phyloP scores from a whole-genome alignment of 2,329 filamentous ascomycete species.

The Cercospora beticola region DNA sequence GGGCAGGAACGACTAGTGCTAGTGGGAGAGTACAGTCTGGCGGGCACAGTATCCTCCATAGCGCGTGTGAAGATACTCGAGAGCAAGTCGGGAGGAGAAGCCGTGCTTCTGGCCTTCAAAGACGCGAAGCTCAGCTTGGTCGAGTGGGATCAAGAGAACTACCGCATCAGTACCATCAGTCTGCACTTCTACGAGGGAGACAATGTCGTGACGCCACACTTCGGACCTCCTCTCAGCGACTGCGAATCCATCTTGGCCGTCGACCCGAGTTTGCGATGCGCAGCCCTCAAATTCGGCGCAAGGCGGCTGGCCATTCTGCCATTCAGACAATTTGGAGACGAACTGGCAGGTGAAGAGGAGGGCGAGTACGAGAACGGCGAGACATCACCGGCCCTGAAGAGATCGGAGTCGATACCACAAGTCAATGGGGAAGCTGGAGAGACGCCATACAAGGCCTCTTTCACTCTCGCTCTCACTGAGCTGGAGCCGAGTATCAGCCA shows the following conservation, averaged over 20 bases:
- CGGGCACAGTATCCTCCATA: constrained; percentile 81
- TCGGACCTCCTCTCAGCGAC: constrained; percentile 71
- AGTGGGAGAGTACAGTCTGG: constrained; percentile 76
- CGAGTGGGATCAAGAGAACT: constrained; percentile 84
- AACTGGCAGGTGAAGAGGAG: constrained; percentile 73
- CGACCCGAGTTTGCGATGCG: constrained; percentile 89
- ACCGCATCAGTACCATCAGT: constrained; percentile 80
- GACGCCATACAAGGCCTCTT: constrained; percentile 84
- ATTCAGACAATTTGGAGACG: constrained; percentile 81
- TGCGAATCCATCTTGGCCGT: constrained; percentile 80
- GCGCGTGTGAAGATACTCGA: constrained; percentile 71
- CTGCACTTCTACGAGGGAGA: constrained; percentile 99
- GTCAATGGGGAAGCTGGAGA: constrained; percentile 41
- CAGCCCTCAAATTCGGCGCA: constrained; percentile 86
- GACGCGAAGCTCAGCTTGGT: constrained; percentile 91
- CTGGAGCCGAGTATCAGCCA: constrained; percentile 85
- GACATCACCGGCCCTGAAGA: constrained; percentile 33
- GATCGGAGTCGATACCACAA: constrained; percentile 21
- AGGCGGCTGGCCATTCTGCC: constrained; percentile 90
- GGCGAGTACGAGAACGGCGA: constrained; percentile 68
- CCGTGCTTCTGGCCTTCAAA: constrained; percentile 77
- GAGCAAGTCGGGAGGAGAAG: constrained; percentile 78
- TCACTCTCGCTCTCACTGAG: constrained; percentile 85
- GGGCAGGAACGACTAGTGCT: constrained; percentile 67
- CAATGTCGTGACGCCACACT: constrained; percentile 62